These are phyloP conservation scores for Lolium perenne DNA, from an alignment of 176 grass and related monocot genomes.

Conservation along the genomic window DNA sequence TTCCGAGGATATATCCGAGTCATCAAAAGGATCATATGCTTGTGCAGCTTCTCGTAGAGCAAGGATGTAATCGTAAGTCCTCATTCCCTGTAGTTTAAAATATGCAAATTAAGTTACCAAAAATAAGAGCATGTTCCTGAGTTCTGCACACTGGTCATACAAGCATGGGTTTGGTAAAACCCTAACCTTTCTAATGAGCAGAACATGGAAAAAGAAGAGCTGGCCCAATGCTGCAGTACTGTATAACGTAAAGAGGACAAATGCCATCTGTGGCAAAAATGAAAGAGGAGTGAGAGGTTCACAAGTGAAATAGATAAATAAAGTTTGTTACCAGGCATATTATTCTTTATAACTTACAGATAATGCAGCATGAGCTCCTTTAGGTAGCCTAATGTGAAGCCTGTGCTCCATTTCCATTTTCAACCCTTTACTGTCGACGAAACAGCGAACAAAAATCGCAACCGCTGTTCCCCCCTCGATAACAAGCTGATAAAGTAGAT, in stretches of 20 bases:
- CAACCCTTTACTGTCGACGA: conserved; percentile 66
- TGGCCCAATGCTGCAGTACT: conserved; percentile 81
- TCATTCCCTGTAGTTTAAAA: conserved; percentile 75
- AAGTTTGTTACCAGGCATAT: neutral
- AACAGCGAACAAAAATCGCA: conserved; percentile 82
- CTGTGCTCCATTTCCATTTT: conserved; percentile 69
- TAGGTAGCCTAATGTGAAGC: conserved; percentile 74
- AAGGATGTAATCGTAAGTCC: conserved; percentile 97
- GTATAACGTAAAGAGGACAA: conserved; percentile 80
- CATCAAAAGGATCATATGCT: conserved; percentile 74
- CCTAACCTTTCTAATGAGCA: conserved; percentile 89
- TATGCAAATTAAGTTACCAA: neutral
- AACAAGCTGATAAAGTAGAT: conserved; percentile 63
- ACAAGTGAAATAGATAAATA: neutral
- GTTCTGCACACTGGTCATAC: neutral
- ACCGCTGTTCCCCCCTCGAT: conserved; percentile 73
- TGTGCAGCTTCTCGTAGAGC: conserved; percentile 82
- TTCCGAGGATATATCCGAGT: conserved; percentile 75
- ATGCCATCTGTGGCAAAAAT: conserved; percentile 55
- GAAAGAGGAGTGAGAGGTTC: conserved; percentile 21
- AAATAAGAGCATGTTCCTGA: neutral
- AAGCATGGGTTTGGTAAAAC: neutral
- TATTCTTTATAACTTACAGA: conserved; percentile 55
- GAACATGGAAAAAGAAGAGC: conserved; percentile 94
- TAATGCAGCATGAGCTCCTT: conserved; percentile 81